Conservation (phyloP, 768 basidiomycete species). For the Mycena maculata region DNA sequence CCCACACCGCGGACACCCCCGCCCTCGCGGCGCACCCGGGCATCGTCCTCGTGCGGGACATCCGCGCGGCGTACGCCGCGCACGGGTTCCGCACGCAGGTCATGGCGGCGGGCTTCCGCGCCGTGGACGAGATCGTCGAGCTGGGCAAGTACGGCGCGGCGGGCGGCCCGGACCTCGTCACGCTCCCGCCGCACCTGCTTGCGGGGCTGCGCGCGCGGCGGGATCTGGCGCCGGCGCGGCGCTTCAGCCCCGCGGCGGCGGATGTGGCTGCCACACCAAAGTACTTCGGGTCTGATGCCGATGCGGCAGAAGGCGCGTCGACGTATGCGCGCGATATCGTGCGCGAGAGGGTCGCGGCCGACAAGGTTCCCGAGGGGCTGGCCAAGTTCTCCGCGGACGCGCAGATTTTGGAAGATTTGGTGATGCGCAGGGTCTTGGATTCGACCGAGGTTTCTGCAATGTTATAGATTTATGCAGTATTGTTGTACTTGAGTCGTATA, state of each 20-base stretch:
- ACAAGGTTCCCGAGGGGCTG: slow-evolving; percentile 51
- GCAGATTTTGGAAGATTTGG: slow-evolving; percentile 42
- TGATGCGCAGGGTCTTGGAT: slow-evolving; percentile 30
- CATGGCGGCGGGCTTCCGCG: slow-evolving; percentile 52
- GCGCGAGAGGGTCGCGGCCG: slow-evolving; percentile 44
- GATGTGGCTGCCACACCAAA: neutral
- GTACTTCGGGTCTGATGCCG: slow-evolving; percentile 21
- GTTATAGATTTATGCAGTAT: slow-evolving; percentile 13
- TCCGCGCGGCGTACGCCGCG: slow-evolving; percentile 40
- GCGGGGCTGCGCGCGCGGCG: slow-evolving; percentile 37
- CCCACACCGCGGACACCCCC: slow-evolving; percentile 17
- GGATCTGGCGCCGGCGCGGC: slow-evolving; percentile 1
- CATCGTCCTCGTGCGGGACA: slow-evolving; percentile 44
- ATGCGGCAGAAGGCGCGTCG: slow-evolving; percentile 31
- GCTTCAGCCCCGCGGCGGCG: slow-evolving; percentile 6
- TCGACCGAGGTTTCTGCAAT: slow-evolving; percentile 16
- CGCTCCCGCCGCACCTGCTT: slow-evolving; percentile 48
- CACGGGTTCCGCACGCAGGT: slow-evolving; percentile 43
- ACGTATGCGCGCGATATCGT: slow-evolving; percentile 39
- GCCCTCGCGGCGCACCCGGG: slow-evolving; percentile 47
- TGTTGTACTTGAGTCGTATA: neutral
- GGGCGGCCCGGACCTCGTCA: slow-evolving; percentile 48
- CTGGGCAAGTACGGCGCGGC: slow-evolving; percentile 40
- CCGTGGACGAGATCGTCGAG: slow-evolving; percentile 47
- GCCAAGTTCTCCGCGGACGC: slow-evolving; percentile 50